Evolutionary conservation across 2,329 filamentous ascomycete genomes (phyloP).

Genomic region (Zasmidium angulare): DNA sequence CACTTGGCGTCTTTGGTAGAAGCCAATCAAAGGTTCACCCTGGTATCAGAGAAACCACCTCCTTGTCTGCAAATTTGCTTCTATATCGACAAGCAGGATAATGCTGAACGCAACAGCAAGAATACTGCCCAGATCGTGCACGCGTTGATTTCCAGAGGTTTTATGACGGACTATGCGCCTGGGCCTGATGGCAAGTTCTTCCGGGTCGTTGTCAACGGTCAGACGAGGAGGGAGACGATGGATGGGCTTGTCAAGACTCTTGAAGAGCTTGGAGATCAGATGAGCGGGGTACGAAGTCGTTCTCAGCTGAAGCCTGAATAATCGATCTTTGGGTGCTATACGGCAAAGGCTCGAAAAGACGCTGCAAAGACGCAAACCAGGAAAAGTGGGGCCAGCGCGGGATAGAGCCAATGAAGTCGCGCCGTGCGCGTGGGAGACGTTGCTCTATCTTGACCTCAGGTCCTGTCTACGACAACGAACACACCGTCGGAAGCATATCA

Average conservation of each 20-base stretch:
- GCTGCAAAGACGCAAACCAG: too few species aligned
- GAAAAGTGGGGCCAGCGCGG: too few species aligned
- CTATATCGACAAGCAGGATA: slow-evolving; percentile 66
- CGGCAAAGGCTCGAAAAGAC: too few species aligned
- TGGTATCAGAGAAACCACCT: slow-evolving; percentile 74
- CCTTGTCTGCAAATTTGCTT: slow-evolving; percentile 95
- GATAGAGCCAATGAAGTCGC: too few species aligned
- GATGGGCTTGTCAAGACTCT: slow-evolving; percentile 63
- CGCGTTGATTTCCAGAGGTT: slow-evolving; percentile 58
- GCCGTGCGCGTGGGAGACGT: too few species aligned
- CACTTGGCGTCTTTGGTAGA: slow-evolving; percentile 65
- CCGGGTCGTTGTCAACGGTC: slow-evolving; percentile 66
- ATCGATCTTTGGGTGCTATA: too few species aligned
- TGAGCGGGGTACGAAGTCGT: too few species aligned
- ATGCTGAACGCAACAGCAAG: slow-evolving; percentile 40
- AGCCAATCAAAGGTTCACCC: slow-evolving; percentile 59
- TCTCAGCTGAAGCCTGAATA: too few species aligned
- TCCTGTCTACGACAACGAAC: too few species aligned
- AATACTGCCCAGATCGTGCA: slow-evolving; percentile 57
- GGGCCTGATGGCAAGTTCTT: slow-evolving; percentile 66
- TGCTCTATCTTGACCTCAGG: too few species aligned
- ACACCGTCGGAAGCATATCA: too few species aligned
- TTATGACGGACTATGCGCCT: slow-evolving; percentile 69
- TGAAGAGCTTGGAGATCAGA: slow-evolving; percentile 42
- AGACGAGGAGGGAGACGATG: slow-evolving; percentile 59